Evolutionary conservation across 2,329 filamentous ascomycete genomes (phyloP).

Genomic region (Fusarium graminum): DNA sequence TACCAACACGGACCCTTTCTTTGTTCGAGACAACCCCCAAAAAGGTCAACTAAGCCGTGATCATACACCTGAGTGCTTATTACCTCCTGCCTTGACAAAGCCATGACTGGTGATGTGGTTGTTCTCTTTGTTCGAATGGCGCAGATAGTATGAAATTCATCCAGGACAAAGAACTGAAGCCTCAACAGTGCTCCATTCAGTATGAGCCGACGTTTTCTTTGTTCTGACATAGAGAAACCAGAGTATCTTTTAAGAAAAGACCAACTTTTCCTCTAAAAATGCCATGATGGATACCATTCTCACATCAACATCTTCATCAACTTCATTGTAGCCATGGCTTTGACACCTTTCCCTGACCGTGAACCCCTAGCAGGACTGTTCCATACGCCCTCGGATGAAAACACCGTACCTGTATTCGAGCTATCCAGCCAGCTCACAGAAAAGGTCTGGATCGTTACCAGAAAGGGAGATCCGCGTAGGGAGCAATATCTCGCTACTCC

Average conservation of each 20-base stretch:
- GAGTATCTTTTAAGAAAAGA: not conserved
- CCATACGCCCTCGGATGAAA: not conserved
- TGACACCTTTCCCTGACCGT: not conserved
- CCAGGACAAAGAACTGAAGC: constrained; percentile 37
- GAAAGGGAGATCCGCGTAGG: constrained; percentile 47
- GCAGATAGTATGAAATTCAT: constrained; percentile 9
- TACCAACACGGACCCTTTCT: constrained; percentile 12
- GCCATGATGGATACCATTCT: constrained; percentile 5
- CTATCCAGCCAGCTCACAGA: constrained; percentile 50
- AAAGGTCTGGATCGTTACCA: constrained; percentile 52
- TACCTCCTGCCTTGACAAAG: constrained; percentile 1
- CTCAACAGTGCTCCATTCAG: constrained; percentile 7
- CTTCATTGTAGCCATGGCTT: constrained; percentile 20
- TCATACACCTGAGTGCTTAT: not conserved
- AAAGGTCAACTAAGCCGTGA: constrained; percentile 7
- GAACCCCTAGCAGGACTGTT: not conserved
- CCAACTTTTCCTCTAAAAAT: not conserved
- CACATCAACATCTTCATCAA: constrained; percentile 2
- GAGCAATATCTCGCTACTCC: constrained; percentile 53
- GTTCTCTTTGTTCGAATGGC: constrained; percentile 20
- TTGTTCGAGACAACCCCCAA: constrained; percentile 38
- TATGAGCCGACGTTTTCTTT: constrained; percentile 35
- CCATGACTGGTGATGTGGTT: not conserved
- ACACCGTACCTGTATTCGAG: constrained; percentile 43
- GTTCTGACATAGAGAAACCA: constrained; percentile 24